A percentile compares a stretch with the other conserved stretches of the same genome.
phyloP scores from a whole-genome alignment of 768 basidiomycete genomes.

The Podaxis carcinomalis region DNA sequence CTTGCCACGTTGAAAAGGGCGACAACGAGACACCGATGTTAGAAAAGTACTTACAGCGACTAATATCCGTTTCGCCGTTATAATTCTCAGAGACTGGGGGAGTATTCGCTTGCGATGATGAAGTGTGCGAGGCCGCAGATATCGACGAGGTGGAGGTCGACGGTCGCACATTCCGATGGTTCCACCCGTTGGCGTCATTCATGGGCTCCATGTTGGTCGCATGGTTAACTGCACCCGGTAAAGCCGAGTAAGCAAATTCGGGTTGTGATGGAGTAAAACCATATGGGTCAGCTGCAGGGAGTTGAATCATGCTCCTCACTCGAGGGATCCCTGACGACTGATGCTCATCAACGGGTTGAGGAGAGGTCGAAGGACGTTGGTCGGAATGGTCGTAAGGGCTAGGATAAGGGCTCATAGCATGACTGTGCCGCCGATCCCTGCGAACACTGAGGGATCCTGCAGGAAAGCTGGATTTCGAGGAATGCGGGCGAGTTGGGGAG shows the following conservation, averaged over 20 bases:
- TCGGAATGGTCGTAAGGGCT: slow-evolving; percentile 71
- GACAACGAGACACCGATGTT: background rate
- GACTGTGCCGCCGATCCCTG: slow-evolving; percentile 74
- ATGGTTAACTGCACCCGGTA: slow-evolving; percentile 41
- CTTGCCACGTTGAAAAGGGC: slow-evolving; percentile 1
- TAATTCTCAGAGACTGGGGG: slow-evolving; percentile 70
- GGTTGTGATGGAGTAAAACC: slow-evolving; percentile 60
- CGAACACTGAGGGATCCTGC: slow-evolving; percentile 62
- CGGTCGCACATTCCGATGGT: slow-evolving; percentile 55
- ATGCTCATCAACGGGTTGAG: slow-evolving; percentile 59
- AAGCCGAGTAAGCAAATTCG: slow-evolving; percentile 79
- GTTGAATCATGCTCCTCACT: slow-evolving; percentile 80
- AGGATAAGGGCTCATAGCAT: slow-evolving; percentile 85
- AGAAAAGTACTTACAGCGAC: slow-evolving; percentile 64
- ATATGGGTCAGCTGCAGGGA: slow-evolving; percentile 70
- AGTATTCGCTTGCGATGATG: slow-evolving; percentile 79
- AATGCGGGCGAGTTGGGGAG: slow-evolving; percentile 62
- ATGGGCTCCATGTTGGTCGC: slow-evolving; percentile 40
- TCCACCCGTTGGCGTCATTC: slow-evolving; percentile 44
- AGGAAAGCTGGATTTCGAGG: slow-evolving; percentile 56
- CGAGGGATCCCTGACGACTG: slow-evolving; percentile 53
- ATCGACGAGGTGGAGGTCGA: slow-evolving; percentile 77
- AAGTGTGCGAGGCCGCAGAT: slow-evolving; percentile 71
- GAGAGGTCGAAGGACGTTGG: slow-evolving; percentile 66
- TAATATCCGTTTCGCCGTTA: slow-evolving; percentile 69